These are phyloP conservation scores for Boletellus ananiceps DNA, from an alignment of 768 basidiomycete genomes.

Conservation along the genomic window DNA sequence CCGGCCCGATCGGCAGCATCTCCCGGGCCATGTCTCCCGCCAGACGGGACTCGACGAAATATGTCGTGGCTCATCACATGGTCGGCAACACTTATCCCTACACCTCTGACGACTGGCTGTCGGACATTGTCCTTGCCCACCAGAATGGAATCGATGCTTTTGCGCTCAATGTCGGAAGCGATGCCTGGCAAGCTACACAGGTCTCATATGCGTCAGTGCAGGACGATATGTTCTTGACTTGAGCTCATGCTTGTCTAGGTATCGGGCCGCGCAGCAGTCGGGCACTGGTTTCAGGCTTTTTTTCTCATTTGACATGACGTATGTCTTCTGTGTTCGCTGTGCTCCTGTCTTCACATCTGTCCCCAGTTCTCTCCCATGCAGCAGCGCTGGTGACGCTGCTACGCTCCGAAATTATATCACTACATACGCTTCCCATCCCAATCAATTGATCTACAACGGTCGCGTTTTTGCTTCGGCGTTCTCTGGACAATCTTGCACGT, in stretches of 20 bases:
- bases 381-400: slow-evolving; percentile 42
- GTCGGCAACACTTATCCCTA: slow-evolving; percentile 66
- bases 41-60: slow-evolving; percentile 31
- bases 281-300: slow-evolving; percentile 66
- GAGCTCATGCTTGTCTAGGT: slow-evolving; percentile 35
- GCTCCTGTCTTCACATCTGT: not conserved
- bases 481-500: slow-evolving; percentile 62
- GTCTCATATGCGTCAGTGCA: slow-evolving; percentile 57
- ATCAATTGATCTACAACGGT: slow-evolving; percentile 47
- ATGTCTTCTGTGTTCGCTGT: slow-evolving; percentile 20
- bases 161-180: slow-evolving; percentile 65
- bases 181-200: slow-evolving; percentile 57
- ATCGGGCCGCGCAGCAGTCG: slow-evolving; percentile 49
- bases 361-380: slow-evolving; percentile 52
- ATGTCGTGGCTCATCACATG: slow-evolving; percentile 57
- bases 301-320: slow-evolving; percentile 78
- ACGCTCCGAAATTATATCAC: slow-evolving; percentile 51
- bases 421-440: slow-evolving; percentile 51
- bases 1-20: slow-evolving; percentile 12
- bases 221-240: slow-evolving; percentile 4
- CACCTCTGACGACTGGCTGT: slow-evolving; percentile 38
- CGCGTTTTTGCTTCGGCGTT: slow-evolving; percentile 66
- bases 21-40: slow-evolving; percentile 3
- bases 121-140: slow-evolving; percentile 53
- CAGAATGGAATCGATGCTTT: slow-evolving; percentile 62